Percentiles rank a stretch among this genome's conserved stretches.
phyloP scores from a whole-genome alignment of 257 asterid species.

The Plantago elongata region DNA sequence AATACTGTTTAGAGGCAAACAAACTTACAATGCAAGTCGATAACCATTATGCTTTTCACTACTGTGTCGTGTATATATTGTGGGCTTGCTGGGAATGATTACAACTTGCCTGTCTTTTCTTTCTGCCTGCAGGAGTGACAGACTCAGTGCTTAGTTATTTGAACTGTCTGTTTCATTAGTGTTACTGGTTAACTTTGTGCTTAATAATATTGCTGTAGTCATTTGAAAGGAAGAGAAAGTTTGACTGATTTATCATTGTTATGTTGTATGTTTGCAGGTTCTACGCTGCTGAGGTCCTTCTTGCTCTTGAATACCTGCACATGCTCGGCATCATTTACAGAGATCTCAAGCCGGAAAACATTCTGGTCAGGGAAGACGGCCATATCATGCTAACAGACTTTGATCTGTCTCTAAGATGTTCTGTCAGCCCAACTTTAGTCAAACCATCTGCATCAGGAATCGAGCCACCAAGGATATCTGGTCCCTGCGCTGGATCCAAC shows the following conservation, averaged over 20 bases:
- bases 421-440: conserved; percentile 55
- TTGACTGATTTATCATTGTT: not conserved
- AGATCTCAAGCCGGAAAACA: conserved; percentile 73
- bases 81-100: no score
- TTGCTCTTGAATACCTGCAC: conserved; percentile 70
- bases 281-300: conserved; percentile 71
- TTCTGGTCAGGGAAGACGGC: conserved; percentile 69
- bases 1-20: no score
- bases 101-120: not conserved
- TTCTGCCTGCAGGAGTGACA: not conserved
- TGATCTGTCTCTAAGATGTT: conserved; percentile 66
- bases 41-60: no score
- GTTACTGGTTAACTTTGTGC: not conserved
- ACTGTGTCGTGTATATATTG: no score
- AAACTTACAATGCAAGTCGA: no score
- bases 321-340: conserved; percentile 77
- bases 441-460: conserved; percentile 31
- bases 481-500: conserved; percentile 66
- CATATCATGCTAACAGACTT: conserved; percentile 84
- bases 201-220: not conserved
- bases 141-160: not conserved
- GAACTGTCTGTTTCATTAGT: not conserved
- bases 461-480: conserved; percentile 60
- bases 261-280: conserved; percentile 39
- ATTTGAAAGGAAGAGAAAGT: conserved; percentile 2